Percentiles rank a stretch among this genome's conserved stretches.
Conservation (phyloP, 2,329 filamentous ascomycete species). For the Aspergillus hiratsukae region DNA sequence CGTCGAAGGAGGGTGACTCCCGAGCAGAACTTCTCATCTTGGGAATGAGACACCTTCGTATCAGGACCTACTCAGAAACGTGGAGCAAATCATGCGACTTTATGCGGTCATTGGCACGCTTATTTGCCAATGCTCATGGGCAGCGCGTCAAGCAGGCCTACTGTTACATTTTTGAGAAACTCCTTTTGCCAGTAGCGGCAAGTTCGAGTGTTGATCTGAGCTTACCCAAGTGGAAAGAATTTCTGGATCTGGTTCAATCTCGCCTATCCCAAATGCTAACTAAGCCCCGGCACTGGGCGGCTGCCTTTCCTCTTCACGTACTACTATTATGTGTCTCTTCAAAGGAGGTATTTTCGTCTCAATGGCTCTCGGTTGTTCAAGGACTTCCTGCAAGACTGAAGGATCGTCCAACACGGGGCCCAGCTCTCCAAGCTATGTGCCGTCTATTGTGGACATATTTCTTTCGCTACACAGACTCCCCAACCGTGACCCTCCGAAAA, state of each 20-base stretch:
- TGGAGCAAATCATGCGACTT: constrained; percentile 91
- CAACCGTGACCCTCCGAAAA: constrained; percentile 66
- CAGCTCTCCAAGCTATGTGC: constrained; percentile 84
- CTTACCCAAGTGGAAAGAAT: constrained; percentile 79
- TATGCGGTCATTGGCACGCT: constrained; percentile 70
- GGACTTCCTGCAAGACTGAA: constrained; percentile 77
- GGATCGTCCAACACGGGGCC: constrained; percentile 70
- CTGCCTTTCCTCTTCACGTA: constrained; percentile 82
- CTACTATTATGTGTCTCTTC: constrained; percentile 85
- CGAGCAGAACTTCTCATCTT: constrained; percentile 82
- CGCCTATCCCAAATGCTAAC: constrained; percentile 78
- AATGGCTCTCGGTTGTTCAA: constrained; percentile 80
- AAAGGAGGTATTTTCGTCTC: constrained; percentile 72
- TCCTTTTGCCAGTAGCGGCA: constrained; percentile 81
- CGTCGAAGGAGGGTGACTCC: constrained; percentile 62
- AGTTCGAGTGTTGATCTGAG: constrained; percentile 73
- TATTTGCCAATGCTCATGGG: constrained; percentile 82
- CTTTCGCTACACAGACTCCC: constrained; percentile 72
- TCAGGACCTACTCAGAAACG: constrained; percentile 67
- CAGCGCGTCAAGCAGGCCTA: constrained; percentile 90
- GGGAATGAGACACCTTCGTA: constrained; percentile 83
- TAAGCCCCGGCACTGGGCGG: constrained; percentile 88
- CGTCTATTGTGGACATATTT: constrained; percentile 92
- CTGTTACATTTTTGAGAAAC: constrained; percentile 81
- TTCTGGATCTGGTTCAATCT: constrained; percentile 72